Evolutionary conservation across 2,329 filamentous ascomycete species (phyloP).

Genomic region (Ampelomyces quisqualis): DNA sequence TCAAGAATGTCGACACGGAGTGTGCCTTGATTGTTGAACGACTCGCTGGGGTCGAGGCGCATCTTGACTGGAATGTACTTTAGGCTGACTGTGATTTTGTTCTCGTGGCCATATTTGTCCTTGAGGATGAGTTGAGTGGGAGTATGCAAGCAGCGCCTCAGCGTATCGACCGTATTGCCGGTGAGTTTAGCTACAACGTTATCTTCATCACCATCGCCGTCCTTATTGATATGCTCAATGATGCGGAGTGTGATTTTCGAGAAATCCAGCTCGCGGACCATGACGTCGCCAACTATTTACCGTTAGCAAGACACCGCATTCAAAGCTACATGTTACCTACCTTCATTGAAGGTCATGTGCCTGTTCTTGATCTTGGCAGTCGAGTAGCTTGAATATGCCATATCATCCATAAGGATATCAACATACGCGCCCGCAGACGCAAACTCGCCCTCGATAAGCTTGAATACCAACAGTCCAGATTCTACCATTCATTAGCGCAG

Average conservation of each 20-base stretch:
- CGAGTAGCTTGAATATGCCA: slow-evolving; percentile 84
- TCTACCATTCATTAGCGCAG: slow-evolving; percentile 56
- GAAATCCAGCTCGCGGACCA: slow-evolving; percentile 96
- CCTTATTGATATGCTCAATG: slow-evolving; percentile 74
- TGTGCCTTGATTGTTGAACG: slow-evolving; percentile 98
- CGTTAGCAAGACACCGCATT: slow-evolving; percentile 23
- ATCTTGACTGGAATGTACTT: slow-evolving; percentile 95
- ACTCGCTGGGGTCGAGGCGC: slow-evolving; percentile 89
- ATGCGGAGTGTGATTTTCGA: slow-evolving; percentile 88
- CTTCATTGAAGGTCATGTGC: slow-evolving; percentile 78
- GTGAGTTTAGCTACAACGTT: slow-evolving; percentile 77
- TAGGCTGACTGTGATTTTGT: slow-evolving; percentile 83
- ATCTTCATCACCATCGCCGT: slow-evolving; percentile 68
- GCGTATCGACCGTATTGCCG: slow-evolving; percentile 80
- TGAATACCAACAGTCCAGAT: slow-evolving; percentile 91
- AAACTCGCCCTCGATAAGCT: slow-evolving; percentile 85
- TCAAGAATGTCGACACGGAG: slow-evolving; percentile 92
- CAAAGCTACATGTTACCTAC: slow-evolving; percentile 39
- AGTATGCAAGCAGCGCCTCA: slow-evolving; percentile 90
- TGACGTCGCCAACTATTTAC: slow-evolving; percentile 73
- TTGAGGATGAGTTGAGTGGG: slow-evolving; percentile 79
- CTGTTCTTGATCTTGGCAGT: slow-evolving; percentile 73
- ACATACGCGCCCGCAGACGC: slow-evolving; percentile 73
- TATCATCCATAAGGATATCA: slow-evolving; percentile 91
- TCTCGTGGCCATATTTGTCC: slow-evolving; percentile 72